Conservation (phyloP, 306 rosid genomes). For the Sicyos edulis region DNA sequence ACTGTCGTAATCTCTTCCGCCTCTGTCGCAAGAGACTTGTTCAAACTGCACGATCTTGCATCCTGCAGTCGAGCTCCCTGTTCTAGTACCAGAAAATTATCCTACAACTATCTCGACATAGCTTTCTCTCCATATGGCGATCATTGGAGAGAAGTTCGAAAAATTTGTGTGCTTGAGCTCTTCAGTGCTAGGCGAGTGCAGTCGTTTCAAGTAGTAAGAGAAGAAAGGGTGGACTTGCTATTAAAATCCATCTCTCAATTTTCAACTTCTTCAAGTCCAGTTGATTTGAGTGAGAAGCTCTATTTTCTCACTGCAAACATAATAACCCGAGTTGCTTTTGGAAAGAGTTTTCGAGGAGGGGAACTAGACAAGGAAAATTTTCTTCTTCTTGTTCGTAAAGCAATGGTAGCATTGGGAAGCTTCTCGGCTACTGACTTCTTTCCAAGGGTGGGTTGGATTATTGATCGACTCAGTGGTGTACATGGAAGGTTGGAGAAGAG, state of each 20-base stretch:
- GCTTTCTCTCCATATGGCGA: neutral
- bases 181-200: conserved; percentile 30
- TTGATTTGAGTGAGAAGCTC: conserved; percentile 22
- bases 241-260: conserved; percentile 6
- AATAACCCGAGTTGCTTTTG: conserved; percentile 34
- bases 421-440: neutral
- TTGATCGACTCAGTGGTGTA: too few relatives aligned
- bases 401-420: conserved; percentile 26
- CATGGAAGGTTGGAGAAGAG: too few relatives aligned
- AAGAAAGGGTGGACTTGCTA: conserved; percentile 25
- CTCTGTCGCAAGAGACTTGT: neutral
- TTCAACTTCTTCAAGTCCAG: neutral
- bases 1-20: neutral
- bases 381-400: conserved; percentile 15
- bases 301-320: neutral
- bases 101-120: neutral
- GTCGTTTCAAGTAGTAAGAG: conserved; percentile 24
- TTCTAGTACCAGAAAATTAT: neutral
- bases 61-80: neutral
- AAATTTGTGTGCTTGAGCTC: conserved; percentile 17
- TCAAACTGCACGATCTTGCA: neutral
- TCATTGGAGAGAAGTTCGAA: neutral
- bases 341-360: conserved; percentile 16
- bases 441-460: too few relatives aligned
- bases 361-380: neutral